phyloP scores from a whole-genome alignment of 176 grass and related monocot genomes.

The Zoysia japonica region DNA sequence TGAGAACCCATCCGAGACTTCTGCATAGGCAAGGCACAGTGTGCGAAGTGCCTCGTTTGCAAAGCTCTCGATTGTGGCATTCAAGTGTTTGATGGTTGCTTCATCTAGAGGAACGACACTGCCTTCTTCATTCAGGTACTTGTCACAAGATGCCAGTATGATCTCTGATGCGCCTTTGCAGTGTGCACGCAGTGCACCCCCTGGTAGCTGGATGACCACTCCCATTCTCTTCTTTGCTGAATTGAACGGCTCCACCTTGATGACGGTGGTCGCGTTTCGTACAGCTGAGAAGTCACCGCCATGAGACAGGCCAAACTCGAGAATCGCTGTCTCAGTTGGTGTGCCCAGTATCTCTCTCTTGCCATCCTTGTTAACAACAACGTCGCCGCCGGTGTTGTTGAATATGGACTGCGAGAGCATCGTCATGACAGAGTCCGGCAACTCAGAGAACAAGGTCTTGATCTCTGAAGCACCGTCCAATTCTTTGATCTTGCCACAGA shows the following conservation, averaged over 20 bases:
- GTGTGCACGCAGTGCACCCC: conserved; percentile 56
- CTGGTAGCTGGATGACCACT: conserved; percentile 68
- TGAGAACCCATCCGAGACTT: conserved; percentile 62
- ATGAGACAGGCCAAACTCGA: conserved; percentile 82
- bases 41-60: conserved; percentile 85
- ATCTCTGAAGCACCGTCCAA: conserved; percentile 19
- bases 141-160: conserved; percentile 70
- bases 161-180: conserved; percentile 98
- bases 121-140: conserved; percentile 66
- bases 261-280: conserved; percentile 57
- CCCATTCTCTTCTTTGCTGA: conserved; percentile 93
- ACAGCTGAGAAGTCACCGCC: conserved; percentile 78
- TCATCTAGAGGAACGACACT: conserved; percentile 58
- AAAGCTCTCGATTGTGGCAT: conserved; percentile 73
- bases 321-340: conserved; percentile 81
- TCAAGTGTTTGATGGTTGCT: conserved; percentile 53
- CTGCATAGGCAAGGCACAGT: conserved; percentile 80
- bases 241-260: conserved; percentile 95
- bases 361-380: conserved; percentile 67
- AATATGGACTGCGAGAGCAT: conserved; percentile 85
- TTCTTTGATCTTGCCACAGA: conserved; percentile 74
- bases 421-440: conserved; percentile 59
- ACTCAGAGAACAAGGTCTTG: conserved; percentile 24
- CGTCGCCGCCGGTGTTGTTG: conserved; percentile 89
- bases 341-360: conserved; percentile 78